Evolutionary conservation across 352 stramenopile genomes (phyloP).

Genomic region (Phytophthora europaea): DNA sequence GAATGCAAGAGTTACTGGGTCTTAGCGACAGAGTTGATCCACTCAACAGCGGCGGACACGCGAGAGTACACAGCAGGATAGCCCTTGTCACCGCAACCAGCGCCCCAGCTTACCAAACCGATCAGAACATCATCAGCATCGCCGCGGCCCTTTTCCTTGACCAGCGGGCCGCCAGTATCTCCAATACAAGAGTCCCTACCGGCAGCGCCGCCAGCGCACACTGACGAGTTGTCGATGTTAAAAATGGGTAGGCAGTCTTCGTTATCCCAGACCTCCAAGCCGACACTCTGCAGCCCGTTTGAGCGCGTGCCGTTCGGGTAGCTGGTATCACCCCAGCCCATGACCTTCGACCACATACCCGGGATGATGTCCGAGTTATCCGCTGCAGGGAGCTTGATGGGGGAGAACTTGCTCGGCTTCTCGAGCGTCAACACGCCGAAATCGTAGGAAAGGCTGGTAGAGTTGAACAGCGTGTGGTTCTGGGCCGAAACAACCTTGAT

Average conservation of each 20-base stretch:
- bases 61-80: constrained; percentile 63
- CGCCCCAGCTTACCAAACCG: constrained; percentile 61
- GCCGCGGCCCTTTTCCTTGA: constrained; percentile 27
- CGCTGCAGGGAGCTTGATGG: constrained; percentile 37
- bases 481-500: constrained; percentile 5
- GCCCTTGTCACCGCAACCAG: constrained; percentile 49
- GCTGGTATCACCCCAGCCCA: constrained; percentile 42
- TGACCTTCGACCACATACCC: constrained; percentile 38
- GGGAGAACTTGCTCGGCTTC: constrained; percentile 33
- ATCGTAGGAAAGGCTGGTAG: constrained; percentile 25
- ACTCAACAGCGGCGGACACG: constrained; percentile 33
- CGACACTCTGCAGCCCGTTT: constrained; percentile 41
- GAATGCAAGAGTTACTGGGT: background rate
- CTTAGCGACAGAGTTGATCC: background rate
- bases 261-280: constrained; percentile 46
- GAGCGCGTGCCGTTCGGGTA: constrained; percentile 33
- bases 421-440: constrained; percentile 53
- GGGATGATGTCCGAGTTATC: constrained; percentile 36
- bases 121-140: constrained; percentile 47
- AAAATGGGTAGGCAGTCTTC: constrained; percentile 37
- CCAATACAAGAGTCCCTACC: constrained; percentile 41
- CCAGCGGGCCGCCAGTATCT: constrained; percentile 59
- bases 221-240: constrained; percentile 38
- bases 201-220: constrained; percentile 52
- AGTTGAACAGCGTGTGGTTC: constrained; percentile 33